A percentile compares a stretch with the other conserved stretches of the same genome.
phyloP scores from a whole-genome alignment of 2,329 filamentous ascomycete species.

The Colletotrichum sidae region DNA sequence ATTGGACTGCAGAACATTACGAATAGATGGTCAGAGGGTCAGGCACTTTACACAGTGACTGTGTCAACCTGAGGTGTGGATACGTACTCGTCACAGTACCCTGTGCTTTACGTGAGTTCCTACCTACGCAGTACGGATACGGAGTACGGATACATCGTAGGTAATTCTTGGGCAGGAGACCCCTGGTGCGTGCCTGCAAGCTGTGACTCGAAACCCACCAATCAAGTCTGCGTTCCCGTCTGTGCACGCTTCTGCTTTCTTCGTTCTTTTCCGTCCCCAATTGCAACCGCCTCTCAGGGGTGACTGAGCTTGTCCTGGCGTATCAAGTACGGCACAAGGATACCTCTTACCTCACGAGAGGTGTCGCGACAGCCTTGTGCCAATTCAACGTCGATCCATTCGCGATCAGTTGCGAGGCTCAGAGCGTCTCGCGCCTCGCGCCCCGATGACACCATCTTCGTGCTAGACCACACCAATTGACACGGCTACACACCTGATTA shows the following conservation, averaged over 20 bases:
- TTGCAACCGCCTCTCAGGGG: background rate
- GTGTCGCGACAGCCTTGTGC: constrained; percentile 9
- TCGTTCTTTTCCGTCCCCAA: background rate
- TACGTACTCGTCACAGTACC: background rate
- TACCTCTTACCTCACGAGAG: too few species aligned
- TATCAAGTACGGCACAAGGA: too few species aligned
- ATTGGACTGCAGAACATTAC: too few species aligned
- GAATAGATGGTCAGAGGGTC: too few species aligned
- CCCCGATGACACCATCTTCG: constrained; percentile 1
- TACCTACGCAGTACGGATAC: too few species aligned
- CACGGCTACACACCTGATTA: background rate
- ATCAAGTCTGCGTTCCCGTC: constrained; percentile 25
- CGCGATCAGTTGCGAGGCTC: constrained; percentile 28
- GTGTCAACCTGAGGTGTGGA: background rate
- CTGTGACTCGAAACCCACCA: constrained; percentile 25
- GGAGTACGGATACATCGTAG: too few species aligned
- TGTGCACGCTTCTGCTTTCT: constrained; percentile 22
- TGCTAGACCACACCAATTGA: too few species aligned
- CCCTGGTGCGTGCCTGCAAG: constrained; percentile 1
- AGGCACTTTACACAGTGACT: too few species aligned
- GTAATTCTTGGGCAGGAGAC: background rate
- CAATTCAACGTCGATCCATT: constrained; percentile 19
- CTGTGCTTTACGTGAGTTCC: background rate
- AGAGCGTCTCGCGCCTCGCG: constrained; percentile 19
- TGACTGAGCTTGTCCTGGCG: background rate